Evolutionary conservation across 2,329 filamentous ascomycete genomes (phyloP), one percentile per base, ranked within the genome.

Genomic region (Phaeosphaeriaceae sp.): DNA sequence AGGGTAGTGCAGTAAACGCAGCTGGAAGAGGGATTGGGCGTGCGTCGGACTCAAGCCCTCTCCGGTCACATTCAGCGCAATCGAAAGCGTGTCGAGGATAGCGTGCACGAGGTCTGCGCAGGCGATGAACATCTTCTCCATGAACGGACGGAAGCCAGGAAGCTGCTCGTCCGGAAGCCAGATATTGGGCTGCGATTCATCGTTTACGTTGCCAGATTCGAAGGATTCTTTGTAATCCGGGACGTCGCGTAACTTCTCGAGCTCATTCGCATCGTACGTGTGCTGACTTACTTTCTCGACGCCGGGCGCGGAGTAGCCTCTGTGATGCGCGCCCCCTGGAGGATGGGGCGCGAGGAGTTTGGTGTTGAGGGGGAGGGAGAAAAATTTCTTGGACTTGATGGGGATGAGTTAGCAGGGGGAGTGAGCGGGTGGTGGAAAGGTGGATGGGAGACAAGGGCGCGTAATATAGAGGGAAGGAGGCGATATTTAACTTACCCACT

Each of bases 291-390:
- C 75, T 54, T 79, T 78, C 55, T 80, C 77, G 13, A 74, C 44
- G 1, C 77, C 77, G 0, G 73, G 71, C 6, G 70, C 66, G 0
- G 76, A 79, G 61, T 79, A 80, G 22, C 77, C 79, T 15, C 78
- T 68, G 62, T 81, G 78, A 53, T 78, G 76, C 2, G 68, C 58
- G 10, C 75, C 74, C 17, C 74, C 74, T 17, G 73, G 70, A 1
- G 79, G 78, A 58, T 80, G 79, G 0, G 78, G 77, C 2, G 77
- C 75, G 21, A 75, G 65, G 62, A 75, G 69, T 48, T 80, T 81
- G 1, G 70, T 69, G 11, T 69, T 63, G 3, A 67, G 54, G 0
- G 74, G 72, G 1, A 81, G 68, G 25, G 54, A 62, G 61, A 81
- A 81, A 63, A 81, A 78, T 15, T 62, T 66, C 44, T 74, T 73